A percentile compares a stretch with the other conserved stretches of the same genome.
These are phyloP conservation scores for Suillus discolor DNA, from an alignment of 768 basidiomycete species.

Conservation along the genomic window DNA sequence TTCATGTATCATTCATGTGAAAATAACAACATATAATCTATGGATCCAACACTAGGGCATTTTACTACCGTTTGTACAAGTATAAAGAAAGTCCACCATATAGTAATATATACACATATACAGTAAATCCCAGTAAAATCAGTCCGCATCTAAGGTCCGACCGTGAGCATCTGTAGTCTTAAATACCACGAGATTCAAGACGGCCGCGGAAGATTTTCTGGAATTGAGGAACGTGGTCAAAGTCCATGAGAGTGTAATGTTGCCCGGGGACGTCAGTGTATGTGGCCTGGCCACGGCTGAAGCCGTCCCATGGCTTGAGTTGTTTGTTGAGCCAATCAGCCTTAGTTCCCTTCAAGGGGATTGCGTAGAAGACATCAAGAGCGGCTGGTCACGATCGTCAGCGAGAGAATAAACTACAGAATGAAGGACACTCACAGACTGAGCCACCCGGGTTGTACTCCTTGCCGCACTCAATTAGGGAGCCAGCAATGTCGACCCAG, in stretches of 20 bases:
- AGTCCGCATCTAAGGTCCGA: not conserved
- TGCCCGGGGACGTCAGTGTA: constrained; percentile 19
- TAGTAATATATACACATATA: too few species aligned
- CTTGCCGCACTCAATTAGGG: constrained; percentile 24
- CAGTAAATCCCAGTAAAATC: not conserved
- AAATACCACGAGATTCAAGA: constrained; percentile 26
- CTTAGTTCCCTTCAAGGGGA: constrained; percentile 17
- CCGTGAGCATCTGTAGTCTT: not conserved
- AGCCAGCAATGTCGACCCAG: constrained; percentile 25
- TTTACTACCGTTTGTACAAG: too few species aligned
- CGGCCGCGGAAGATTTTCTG: constrained; percentile 21
- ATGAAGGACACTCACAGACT: constrained; percentile 19
- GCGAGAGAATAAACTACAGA: not conserved
- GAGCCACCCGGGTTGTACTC: constrained; percentile 19
- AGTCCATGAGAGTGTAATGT: constrained; percentile 22
- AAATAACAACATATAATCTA: too few species aligned
- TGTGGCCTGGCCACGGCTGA: constrained; percentile 16
- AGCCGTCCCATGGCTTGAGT: constrained; percentile 19
- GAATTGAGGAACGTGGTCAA: constrained; percentile 16
- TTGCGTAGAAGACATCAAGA: constrained; percentile 17
- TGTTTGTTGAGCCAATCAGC: constrained; percentile 20
- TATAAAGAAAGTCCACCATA: too few species aligned
- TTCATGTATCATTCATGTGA: too few species aligned
- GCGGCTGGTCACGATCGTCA: not conserved
- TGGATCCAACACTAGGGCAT: too few species aligned